Evolutionary conservation across 1,284 basidiomycete species (phyloP).

Genomic region (Sutorius eximius): DNA sequence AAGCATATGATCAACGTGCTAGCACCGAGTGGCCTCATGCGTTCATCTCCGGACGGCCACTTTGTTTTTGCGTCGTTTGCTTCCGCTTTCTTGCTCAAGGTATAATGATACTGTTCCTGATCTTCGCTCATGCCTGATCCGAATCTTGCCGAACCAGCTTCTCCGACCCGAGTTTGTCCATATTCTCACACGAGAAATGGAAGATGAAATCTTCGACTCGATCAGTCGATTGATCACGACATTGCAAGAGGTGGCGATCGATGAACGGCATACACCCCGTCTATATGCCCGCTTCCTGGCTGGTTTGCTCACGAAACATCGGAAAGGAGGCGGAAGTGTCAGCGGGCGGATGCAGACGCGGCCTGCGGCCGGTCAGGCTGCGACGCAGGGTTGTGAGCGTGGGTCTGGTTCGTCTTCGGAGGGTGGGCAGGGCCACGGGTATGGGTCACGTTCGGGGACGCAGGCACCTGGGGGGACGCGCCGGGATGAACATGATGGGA

Average conservation of each 20-base stretch:
- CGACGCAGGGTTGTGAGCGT: neutral
- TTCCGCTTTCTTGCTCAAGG: constrained; percentile 81
- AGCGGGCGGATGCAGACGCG: constrained; percentile 24
- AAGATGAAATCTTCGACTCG: constrained; percentile 67
- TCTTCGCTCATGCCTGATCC: neutral
- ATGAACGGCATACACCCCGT: constrained; percentile 78
- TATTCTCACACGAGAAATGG: constrained; percentile 56
- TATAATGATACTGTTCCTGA: constrained; percentile 26
- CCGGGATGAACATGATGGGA: constrained; percentile 10
- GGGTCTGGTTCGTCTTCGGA: constrained; percentile 1
- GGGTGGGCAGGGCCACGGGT: neutral
- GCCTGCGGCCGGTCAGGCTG: constrained; percentile 30
- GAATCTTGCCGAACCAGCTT: constrained; percentile 42
- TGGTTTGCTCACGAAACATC: constrained; percentile 63
- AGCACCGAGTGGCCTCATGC: constrained; percentile 74
- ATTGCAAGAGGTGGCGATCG: constrained; percentile 74
- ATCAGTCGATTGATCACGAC: constrained; percentile 73
- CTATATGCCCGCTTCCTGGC: constrained; percentile 79
- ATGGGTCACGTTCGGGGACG: constrained; percentile 6
- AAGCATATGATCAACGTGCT: constrained; percentile 63
- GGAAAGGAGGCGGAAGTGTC: constrained; percentile 55
- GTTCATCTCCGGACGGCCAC: constrained; percentile 80
- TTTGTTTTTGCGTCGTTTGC: constrained; percentile 86
- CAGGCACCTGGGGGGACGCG: constrained; percentile 9
- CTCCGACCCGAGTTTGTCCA: constrained; percentile 70